Evolutionary conservation across 352 stramenopile species (phyloP), one percentile per base, ranked within the genome.

Genomic region (Lagenidium sp.): DNA sequence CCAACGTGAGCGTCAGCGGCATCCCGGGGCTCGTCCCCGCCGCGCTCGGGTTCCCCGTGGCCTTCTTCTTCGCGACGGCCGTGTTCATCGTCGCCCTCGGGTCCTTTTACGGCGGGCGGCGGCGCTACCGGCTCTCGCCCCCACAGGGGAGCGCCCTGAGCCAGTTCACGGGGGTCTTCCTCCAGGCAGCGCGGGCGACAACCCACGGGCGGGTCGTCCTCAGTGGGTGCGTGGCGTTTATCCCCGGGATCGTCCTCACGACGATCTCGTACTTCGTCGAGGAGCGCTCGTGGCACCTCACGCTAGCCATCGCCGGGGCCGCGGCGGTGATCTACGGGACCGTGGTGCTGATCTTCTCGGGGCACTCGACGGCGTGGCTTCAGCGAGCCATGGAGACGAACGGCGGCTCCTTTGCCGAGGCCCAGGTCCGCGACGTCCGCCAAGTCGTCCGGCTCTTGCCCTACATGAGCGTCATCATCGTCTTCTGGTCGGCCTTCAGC

Each of bases 1-100:
- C 82, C 0, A 95, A 95, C 47, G 45, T 97, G 26, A 87, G 82
- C 0, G 81, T 96, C n/a, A 94, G 95, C 45, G 87, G 87, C 6
- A 40, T 96, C 16, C 60, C 71, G 18, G 77, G 78, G 8, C 80
- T 90, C 28, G 73, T 94, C 32, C 71, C 76, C 4, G 47, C 68
- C 6, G 41, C 67, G 26, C 95, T 77, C 50, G 84, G 85, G 12
- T 97, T 96, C 62, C 93, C 91, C 46, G 67, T 75, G 19, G 90
- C 82, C 0, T 97, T 95, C 42, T 60, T 78, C 1, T 87, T 95
- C 41, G 82, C 82, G 20, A 81, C 75, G 0, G 52, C 74, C 1
- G 65, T 80, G 5, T 96, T 96, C 42, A 58, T 81, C 13, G 21
- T 82, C 4, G 79, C 80, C 1, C 75, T 85, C 6, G 19, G 68